A percentile compares a stretch with the other conserved stretches of the same genome.
phyloP scores from a whole-genome alignment of 2,329 filamentous ascomycete species.

The Beauveria sp. region DNA sequence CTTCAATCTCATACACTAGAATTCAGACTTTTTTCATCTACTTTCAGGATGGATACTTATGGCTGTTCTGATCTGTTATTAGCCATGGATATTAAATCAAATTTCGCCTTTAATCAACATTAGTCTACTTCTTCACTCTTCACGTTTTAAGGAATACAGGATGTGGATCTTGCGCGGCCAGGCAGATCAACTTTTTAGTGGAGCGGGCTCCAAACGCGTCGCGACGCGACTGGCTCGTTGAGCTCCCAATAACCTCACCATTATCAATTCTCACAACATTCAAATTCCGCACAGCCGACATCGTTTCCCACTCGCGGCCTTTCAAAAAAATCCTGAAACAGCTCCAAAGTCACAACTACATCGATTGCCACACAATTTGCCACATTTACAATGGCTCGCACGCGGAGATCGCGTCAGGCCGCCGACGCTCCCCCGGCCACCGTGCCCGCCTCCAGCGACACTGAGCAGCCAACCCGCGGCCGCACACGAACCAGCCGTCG shows the following conservation, averaged over 20 bases:
- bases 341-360: not conserved
- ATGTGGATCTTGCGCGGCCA: too few species aligned
- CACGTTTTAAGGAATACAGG: too few species aligned
- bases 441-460: constrained; percentile 7
- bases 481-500: constrained; percentile 14
- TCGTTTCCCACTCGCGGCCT: not conserved
- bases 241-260: not conserved
- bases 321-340: not conserved
- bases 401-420: constrained; percentile 24
- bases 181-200: constrained; percentile 6
- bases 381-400: constrained; percentile 21
- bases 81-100: too few species aligned
- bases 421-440: constrained; percentile 15
- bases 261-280: not conserved
- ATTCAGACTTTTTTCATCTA: not conserved
- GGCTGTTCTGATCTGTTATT: too few species aligned
- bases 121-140: too few species aligned
- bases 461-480: constrained; percentile 20
- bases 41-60: not conserved
- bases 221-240: constrained; percentile 4
- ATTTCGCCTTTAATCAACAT: too few species aligned
- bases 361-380: not conserved
- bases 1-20: not conserved
- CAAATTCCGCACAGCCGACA: not conserved
- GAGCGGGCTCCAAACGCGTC: constrained; percentile 1